phyloP scores from a whole-genome alignment of 257 asterid genomes.

The Primulina huaijiensis region DNA sequence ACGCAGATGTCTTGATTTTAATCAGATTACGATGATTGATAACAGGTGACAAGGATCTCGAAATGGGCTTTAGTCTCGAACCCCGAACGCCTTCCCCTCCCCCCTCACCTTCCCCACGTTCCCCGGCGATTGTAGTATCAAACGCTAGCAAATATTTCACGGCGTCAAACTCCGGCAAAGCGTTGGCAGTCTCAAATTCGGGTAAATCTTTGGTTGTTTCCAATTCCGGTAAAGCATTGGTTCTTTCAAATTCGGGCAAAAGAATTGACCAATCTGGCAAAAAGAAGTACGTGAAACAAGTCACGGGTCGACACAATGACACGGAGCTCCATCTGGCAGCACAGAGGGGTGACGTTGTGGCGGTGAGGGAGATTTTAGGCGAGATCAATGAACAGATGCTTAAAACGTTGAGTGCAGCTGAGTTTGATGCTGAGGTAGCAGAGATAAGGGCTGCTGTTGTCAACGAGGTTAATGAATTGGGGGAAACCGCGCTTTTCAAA shows the following conservation, averaged over 20 bases:
- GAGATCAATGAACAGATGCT: slow-evolving; percentile 70
- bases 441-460: slow-evolving; percentile 56
- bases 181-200: slow-evolving; percentile 48
- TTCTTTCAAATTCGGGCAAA: slow-evolving; percentile 48
- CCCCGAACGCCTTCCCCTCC: slow-evolving; percentile 37
- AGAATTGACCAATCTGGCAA: slow-evolving; percentile 48
- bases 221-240: slow-evolving; percentile 50
- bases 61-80: slow-evolving; percentile 39
- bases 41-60: slow-evolving; percentile 47
- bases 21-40: neutral
- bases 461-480: slow-evolving; percentile 59
- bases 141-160: slow-evolving; percentile 32
- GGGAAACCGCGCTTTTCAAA: slow-evolving; percentile 53
- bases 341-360: slow-evolving; percentile 66
- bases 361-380: slow-evolving; percentile 61
- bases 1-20: neutral
- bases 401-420: slow-evolving; percentile 46
- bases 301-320: slow-evolving; percentile 83
- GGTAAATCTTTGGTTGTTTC: slow-evolving; percentile 61
- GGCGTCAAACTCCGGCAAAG: slow-evolving; percentile 49
- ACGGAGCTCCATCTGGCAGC: slow-evolving; percentile 91
- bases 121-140: slow-evolving; percentile 58
- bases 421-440: slow-evolving; percentile 54
- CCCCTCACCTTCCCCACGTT: slow-evolving; percentile 54
- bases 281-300: slow-evolving; percentile 88